A percentile compares a stretch with the other conserved stretches of the same genome.
Evolutionary conservation across 768 basidiomycete species (phyloP).

Genomic region (Omphalotus guepiniiformis): DNA sequence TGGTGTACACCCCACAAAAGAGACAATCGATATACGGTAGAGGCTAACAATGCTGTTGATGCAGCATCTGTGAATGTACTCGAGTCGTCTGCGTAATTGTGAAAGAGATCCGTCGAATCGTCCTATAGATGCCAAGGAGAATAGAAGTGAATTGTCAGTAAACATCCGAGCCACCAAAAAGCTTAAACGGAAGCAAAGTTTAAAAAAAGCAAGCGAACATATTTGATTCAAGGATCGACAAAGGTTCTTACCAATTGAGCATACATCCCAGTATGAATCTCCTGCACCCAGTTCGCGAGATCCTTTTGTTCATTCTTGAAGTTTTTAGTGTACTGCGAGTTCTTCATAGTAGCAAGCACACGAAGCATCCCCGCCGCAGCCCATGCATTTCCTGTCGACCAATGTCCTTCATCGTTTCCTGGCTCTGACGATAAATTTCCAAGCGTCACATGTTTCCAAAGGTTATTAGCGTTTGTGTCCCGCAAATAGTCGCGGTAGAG

Average conservation of each 20-base stretch:
- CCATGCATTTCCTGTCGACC: constrained; percentile 90
- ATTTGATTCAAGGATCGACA: no score
- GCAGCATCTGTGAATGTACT: constrained; percentile 64
- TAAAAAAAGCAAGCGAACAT: no score
- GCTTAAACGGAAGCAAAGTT: not conserved
- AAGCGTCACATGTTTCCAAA: constrained; percentile 76
- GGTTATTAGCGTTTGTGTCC: constrained; percentile 41
- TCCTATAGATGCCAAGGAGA: no score
- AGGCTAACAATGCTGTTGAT: constrained; percentile 70
- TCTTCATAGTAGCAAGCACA: constrained; percentile 69
- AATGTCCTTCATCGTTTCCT: constrained; percentile 62
- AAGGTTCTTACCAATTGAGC: constrained; percentile 48
- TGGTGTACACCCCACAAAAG: constrained; percentile 45
- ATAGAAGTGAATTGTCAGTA: constrained; percentile 11
- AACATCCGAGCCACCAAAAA: not conserved
- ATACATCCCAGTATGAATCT: constrained; percentile 76
- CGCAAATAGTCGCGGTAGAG: constrained; percentile 67
- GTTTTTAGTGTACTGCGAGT: constrained; percentile 48
- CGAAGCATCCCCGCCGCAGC: constrained; percentile 85
- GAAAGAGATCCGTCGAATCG: constrained; percentile 43
- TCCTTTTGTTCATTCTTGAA: constrained; percentile 52
- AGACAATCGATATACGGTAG: constrained; percentile 71
- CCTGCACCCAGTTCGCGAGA: constrained; percentile 59
- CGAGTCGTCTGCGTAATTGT: constrained; percentile 65
- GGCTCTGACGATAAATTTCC: constrained; percentile 31